A percentile compares a stretch with the other conserved stretches of the same genome.
Evolutionary conservation across 2,329 filamentous ascomycete species (phyloP).

Genomic region (Xylaria sp.): DNA sequence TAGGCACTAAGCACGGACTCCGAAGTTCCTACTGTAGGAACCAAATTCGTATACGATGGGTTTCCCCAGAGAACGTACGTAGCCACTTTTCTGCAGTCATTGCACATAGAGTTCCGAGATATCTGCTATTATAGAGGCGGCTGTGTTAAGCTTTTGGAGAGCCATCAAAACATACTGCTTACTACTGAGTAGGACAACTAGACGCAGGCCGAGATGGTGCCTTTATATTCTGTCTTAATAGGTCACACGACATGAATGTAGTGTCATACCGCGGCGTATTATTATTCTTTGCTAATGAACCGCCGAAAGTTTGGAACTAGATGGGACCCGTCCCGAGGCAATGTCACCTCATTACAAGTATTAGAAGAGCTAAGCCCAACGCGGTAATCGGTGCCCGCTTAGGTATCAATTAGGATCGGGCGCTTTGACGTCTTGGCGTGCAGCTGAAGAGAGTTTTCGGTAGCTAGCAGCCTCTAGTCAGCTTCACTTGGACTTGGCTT

Average conservation of each 20-base stretch:
- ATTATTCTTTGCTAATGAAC: background rate
- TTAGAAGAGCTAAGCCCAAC: slow-evolving; percentile 6
- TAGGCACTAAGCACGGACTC: background rate
- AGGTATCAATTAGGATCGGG: background rate
- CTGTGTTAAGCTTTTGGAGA: background rate
- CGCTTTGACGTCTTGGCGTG: slow-evolving; percentile 22
- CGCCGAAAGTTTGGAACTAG: background rate
- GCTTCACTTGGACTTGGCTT: background rate
- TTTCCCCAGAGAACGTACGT: background rate
- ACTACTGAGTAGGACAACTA: too few relatives aligned
- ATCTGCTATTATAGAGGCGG: background rate
- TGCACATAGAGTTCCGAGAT: background rate
- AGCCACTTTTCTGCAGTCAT: background rate
- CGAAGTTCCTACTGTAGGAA: background rate
- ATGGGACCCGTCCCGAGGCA: slow-evolving; percentile 8
- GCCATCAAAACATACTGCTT: too few relatives aligned
- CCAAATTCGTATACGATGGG: background rate
- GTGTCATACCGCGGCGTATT: background rate
- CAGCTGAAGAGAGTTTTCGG: background rate
- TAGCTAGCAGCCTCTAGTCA: background rate
- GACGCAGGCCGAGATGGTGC: background rate
- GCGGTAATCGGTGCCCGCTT: background rate
- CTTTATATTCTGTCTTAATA: background rate
- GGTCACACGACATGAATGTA: background rate
- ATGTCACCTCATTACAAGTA: slow-evolving; percentile 1